Conservation (phyloP, 345 rosid species). For the Euphorbia lathyris region DNA sequence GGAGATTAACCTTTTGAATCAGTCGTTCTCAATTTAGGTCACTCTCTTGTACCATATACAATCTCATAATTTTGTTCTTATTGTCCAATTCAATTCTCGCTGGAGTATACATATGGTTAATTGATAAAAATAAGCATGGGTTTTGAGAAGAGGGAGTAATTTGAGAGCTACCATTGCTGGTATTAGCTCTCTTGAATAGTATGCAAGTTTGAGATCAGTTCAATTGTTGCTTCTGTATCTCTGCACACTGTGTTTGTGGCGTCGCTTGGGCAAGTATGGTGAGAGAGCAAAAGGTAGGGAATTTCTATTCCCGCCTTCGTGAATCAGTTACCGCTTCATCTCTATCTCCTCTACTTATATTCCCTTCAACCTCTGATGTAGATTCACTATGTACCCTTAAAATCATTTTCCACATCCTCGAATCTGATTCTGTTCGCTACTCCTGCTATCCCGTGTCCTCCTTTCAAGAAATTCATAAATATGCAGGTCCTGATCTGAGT, state of each 20-base stretch:
- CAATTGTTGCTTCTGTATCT: background rate
- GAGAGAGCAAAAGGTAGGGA: constrained; percentile 65
- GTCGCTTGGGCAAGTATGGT: constrained; percentile 45
- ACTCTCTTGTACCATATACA: too few relatives aligned
- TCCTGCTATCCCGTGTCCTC: constrained; percentile 95
- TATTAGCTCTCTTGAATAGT: background rate
- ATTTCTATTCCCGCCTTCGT: constrained; percentile 67
- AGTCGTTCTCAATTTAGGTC: background rate
- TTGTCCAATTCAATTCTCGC: background rate
- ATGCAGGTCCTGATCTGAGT: constrained; percentile 53
- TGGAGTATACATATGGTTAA: background rate
- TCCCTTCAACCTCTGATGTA: constrained; percentile 90
- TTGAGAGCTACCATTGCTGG: background rate
- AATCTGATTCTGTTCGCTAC: constrained; percentile 86
- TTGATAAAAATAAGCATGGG: constrained; percentile 30
- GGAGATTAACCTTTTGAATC: background rate
- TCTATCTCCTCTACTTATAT: constrained; percentile 67
- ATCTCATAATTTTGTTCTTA: background rate
- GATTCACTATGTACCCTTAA: constrained; percentile 90
- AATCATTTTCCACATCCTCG: constrained; percentile 72
- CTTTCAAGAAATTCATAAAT: constrained; percentile 69
- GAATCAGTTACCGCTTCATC: constrained; percentile 61
- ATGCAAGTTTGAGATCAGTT: background rate
- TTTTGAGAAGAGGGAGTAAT: background rate
- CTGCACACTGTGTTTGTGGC: background rate